Percentiles rank a stretch among this genome's conserved stretches.
phyloP scores from a whole-genome alignment of 1,139 yeast species.

The Pneumocystis carinii region DNA sequence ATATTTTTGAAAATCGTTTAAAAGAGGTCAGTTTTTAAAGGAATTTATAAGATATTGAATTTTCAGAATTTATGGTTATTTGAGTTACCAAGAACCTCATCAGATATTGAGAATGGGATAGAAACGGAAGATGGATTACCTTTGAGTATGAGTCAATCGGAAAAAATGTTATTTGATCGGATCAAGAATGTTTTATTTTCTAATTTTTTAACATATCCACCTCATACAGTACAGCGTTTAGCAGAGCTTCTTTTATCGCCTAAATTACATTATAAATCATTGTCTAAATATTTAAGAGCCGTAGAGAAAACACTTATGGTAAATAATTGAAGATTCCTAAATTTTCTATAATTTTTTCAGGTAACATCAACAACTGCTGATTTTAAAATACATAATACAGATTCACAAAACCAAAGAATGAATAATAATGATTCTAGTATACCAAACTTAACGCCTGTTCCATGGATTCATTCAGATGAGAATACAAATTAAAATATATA shows the following conservation, averaged over 20 bases:
- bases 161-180: not conserved
- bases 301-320: slow-evolving; percentile 19
- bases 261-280: slow-evolving; percentile 24
- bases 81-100: not conserved
- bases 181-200: not conserved
- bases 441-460: not conserved
- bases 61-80: not conserved
- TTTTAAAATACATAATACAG: not conserved
- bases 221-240: slow-evolving; percentile 42
- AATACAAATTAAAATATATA: not conserved
- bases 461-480: not conserved
- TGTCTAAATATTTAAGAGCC: slow-evolving; percentile 27
- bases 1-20: not conserved
- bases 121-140: not conserved
- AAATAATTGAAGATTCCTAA: not conserved
- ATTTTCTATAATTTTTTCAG: not conserved
- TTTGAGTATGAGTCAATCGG: not conserved
- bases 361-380: not conserved
- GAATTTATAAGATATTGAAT: not conserved
- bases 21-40: not conserved
- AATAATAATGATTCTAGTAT: not conserved
- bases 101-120: not conserved
- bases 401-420: not conserved
- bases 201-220: slow-evolving; percentile 23
- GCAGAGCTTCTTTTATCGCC: slow-evolving; percentile 39